These are phyloP conservation scores for Pezicula rhizophila DNA, from an alignment of 2,329 filamentous ascomycete genomes.

Conservation along the genomic window DNA sequence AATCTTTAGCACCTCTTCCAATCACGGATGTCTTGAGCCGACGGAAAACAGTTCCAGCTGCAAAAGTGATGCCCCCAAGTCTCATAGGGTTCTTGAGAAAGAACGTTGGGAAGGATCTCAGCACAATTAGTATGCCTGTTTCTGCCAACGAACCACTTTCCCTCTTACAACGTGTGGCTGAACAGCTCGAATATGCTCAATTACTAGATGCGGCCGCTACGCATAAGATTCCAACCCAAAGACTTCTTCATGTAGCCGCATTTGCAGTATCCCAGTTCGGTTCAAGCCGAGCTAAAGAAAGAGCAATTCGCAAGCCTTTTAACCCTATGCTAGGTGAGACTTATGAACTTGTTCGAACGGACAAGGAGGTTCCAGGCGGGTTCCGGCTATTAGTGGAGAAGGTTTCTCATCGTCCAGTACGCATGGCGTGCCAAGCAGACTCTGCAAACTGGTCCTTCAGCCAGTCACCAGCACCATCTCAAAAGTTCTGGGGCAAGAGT, in stretches of 20 bases:
- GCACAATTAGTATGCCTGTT: conserved; percentile 95
- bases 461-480: conserved; percentile 80
- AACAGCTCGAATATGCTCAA: conserved; percentile 85
- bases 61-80: conserved; percentile 77
- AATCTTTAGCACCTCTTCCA: conserved; percentile 71
- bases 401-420: conserved; percentile 85
- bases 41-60: conserved; percentile 63
- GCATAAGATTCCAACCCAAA: conserved; percentile 55
- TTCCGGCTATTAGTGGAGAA: conserved; percentile 95
- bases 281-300: conserved; percentile 75
- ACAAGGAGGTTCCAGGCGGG: conserved; percentile 63
- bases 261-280: conserved; percentile 89
- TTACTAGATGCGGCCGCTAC: conserved; percentile 72
- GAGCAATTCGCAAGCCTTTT: conserved; percentile 91
- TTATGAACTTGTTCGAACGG: conserved; percentile 83
- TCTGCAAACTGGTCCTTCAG: conserved; percentile 77
- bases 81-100: conserved; percentile 92
- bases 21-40: conserved; percentile 59
- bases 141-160: conserved; percentile 92
- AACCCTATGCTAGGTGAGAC: conserved; percentile 96
- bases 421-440: conserved; percentile 90
- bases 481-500: conserved; percentile 98
- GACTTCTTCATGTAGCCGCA: conserved; percentile 77
- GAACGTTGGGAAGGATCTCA: conserved; percentile 96
- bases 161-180: conserved; percentile 78